Percentiles rank a stretch among this genome's conserved stretches.
Evolutionary conservation across 257 asterid genomes (phyloP).

Genomic region (Leptodermis oblonga): DNA sequence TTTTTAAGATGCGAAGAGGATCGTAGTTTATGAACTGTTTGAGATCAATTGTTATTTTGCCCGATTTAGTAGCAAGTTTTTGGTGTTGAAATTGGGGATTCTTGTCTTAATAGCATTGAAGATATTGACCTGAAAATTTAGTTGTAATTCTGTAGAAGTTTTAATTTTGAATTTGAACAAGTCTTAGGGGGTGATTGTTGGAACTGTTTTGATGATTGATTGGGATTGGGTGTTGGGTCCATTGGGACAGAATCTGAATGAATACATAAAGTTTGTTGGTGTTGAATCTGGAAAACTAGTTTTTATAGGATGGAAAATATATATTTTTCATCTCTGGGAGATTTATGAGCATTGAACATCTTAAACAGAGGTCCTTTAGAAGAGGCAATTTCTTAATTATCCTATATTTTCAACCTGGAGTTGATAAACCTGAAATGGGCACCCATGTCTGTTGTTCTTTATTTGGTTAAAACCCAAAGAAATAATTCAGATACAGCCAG

Average conservation of each 20-base stretch:
- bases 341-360: not conserved
- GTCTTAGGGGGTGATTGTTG: not conserved
- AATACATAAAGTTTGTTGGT: not conserved
- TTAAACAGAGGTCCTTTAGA: not conserved
- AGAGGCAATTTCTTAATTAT: not conserved
- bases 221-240: not conserved
- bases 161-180: not conserved
- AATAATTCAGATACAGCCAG: not conserved
- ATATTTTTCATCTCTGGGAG: not conserved
- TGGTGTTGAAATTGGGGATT: not conserved
- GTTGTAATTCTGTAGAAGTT: not conserved
- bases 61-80: not conserved
- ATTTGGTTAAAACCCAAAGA: not conserved
- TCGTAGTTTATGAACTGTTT: not conserved
- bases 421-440: not conserved
- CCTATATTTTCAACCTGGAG: not conserved
- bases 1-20: not conserved
- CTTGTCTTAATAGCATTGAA: not conserved
- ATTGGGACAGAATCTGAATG: not conserved
- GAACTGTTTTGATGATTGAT: no score
- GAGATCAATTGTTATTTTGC: not conserved
- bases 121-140: not conserved
- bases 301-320: not conserved
- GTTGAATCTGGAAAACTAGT: not conserved
- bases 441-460: not conserved